A percentile compares a stretch with the other conserved stretches of the same genome.
Conservation (phyloP, 164 flowering plant species). For the Liriodendron chinense region DNA sequence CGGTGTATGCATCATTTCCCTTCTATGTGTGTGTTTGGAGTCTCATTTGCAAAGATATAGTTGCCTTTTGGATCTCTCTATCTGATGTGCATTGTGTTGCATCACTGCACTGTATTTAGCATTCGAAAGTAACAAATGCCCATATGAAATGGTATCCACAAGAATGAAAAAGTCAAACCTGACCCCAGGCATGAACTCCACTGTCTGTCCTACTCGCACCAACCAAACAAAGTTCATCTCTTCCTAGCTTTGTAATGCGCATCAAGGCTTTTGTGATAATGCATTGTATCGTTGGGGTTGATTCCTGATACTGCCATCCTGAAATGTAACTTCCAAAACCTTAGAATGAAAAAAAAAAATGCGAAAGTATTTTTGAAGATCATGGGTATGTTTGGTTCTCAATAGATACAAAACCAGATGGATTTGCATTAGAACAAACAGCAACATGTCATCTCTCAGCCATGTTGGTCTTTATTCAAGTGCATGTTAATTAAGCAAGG, state of each 20-base stretch:
- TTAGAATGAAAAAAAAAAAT: neutral
- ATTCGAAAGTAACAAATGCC: too few species aligned
- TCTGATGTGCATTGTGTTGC: too few species aligned
- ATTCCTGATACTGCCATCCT: conserved; percentile 94
- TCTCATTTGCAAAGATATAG: too few species aligned
- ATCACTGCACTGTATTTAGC: too few species aligned
- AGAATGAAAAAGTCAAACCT: conserved; percentile 45
- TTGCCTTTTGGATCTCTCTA: too few species aligned
- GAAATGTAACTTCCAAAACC: conserved; percentile 17
- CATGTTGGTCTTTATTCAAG: neutral
- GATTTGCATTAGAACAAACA: neutral
- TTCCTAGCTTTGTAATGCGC: conserved; percentile 55
- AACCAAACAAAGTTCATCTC: conserved; percentile 66
- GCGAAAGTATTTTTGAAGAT: neutral
- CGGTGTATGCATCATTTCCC: too few species aligned
- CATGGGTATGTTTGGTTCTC: neutral
- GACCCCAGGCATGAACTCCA: conserved; percentile 98
- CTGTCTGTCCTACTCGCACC: conserved; percentile 90
- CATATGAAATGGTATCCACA: neutral
- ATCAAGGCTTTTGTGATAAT: conserved; percentile 66
- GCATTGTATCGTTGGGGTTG: conserved; percentile 87
- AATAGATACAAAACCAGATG: neutral
- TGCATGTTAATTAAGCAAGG: neutral
- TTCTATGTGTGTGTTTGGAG: too few species aligned
- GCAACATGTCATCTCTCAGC: neutral